These are phyloP conservation scores for Gardenia jasminoides DNA, from an alignment of 257 asterid genomes.

Conservation along the genomic window DNA sequence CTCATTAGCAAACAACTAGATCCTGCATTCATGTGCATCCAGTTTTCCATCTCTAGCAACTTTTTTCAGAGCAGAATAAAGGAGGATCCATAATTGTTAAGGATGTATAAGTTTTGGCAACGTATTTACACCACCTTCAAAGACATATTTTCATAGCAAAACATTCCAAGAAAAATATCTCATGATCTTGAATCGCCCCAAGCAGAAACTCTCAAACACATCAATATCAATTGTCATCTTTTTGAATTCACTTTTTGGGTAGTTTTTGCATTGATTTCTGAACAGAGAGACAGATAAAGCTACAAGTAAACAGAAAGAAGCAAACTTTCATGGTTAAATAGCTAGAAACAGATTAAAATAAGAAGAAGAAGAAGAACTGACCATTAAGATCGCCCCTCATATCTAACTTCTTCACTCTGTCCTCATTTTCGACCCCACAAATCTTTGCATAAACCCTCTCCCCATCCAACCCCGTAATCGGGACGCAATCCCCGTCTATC, in stretches of 20 bases:
- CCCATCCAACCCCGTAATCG: constrained; percentile 91
- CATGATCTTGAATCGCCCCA: not conserved
- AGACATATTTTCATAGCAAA: not conserved
- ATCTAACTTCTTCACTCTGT: constrained; percentile 44
- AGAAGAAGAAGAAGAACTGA: constrained; percentile 24
- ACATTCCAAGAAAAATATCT: not conserved
- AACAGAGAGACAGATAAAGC: not conserved
- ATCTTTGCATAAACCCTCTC: constrained; percentile 92
- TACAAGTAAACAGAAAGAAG: not conserved
- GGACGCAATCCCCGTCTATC: constrained; percentile 83
- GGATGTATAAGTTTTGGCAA: not conserved
- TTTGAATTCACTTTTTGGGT: no score
- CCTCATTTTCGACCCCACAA: constrained; percentile 40
- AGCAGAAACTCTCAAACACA: not conserved
- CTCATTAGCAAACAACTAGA: not conserved
- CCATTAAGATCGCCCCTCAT: constrained; percentile 42
- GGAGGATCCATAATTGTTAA: not conserved
- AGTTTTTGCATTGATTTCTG: not conserved
- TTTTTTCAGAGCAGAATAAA: not conserved
- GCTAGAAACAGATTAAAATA: no score
- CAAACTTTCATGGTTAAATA: not conserved
- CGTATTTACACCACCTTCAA: not conserved
- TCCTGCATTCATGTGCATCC: not conserved
- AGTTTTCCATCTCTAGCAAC: not conserved
- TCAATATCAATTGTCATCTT: not conserved